phyloP scores from a whole-genome alignment of 306 rosid genomes.

The Gastrolobium bilobum region DNA sequence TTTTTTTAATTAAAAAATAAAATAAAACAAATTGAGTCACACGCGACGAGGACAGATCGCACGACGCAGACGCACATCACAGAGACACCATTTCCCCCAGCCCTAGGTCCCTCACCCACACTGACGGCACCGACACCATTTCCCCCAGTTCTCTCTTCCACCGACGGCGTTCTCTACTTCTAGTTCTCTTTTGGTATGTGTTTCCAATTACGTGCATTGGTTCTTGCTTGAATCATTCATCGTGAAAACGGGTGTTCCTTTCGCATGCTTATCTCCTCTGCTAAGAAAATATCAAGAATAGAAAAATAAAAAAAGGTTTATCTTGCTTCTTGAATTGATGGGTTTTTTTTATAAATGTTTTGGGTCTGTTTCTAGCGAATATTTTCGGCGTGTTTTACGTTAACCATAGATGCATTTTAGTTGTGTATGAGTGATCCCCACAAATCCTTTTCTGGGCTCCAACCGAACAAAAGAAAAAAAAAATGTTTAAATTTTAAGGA shows the following conservation, averaged over 20 bases:
- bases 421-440: neutral
- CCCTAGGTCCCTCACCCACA: too few species aligned
- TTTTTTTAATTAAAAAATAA: too few species aligned
- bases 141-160: too few species aligned
- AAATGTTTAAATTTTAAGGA: neutral
- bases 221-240: slow-evolving; percentile 3
- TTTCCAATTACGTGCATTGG: slow-evolving; percentile 20
- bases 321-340: neutral
- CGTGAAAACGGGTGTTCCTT: neutral
- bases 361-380: neutral
- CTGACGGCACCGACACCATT: too few species aligned
- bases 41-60: too few species aligned
- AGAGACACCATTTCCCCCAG: too few species aligned
- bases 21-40: too few species aligned
- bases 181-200: neutral
- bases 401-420: neutral
- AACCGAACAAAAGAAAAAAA: neutral
- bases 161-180: too few species aligned
- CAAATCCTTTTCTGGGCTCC: neutral
- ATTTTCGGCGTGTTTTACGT: neutral
- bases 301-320: neutral
- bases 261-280: neutral
- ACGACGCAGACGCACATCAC: too few species aligned
- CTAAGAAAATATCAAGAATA: neutral
- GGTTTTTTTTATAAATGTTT: neutral